These are phyloP conservation scores for Staphylotrichum longicolle DNA, from an alignment of 495 filamentous ascomycete species.

Conservation along the genomic window DNA sequence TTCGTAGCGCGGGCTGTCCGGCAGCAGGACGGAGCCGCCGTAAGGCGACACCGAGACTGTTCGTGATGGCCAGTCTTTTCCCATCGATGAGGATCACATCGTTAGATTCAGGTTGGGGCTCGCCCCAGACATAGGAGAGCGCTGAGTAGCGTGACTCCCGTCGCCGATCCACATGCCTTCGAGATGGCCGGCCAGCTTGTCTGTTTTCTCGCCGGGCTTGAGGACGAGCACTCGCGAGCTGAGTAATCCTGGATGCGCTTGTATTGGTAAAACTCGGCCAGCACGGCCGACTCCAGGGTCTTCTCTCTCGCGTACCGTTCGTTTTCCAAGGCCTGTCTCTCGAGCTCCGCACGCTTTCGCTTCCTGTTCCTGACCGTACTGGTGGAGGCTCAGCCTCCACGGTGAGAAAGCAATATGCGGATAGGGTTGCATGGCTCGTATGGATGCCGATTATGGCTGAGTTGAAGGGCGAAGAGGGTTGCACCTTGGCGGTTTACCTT, in stretches of 20 bases:
- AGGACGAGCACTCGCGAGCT: conserved; percentile 14
- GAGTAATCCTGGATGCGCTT: conserved; percentile 5
- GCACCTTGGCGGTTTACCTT: too few species aligned
- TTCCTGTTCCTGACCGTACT: conserved; percentile 11
- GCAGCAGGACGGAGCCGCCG: conserved; percentile 10
- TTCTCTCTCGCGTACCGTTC: conserved; percentile 9
- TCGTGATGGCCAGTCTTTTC: conserved; percentile 17
- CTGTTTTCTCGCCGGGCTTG: conserved; percentile 8
- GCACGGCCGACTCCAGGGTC: conserved; percentile 16
- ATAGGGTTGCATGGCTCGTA: conserved; percentile 1
- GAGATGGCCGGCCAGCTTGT: conserved; percentile 14
- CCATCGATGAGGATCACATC: conserved; percentile 17
- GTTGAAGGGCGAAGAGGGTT: too few species aligned
- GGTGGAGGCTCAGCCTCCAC: conserved; percentile 8
- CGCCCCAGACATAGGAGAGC: conserved; percentile 19
- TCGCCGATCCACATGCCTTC: neutral
- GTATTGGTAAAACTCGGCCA: conserved; percentile 19
- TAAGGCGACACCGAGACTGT: conserved; percentile 11
- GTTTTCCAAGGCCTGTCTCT: conserved; percentile 7
- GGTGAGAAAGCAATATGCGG: conserved; percentile 16
- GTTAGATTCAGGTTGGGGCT: conserved; percentile 5
- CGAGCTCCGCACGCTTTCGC: conserved; percentile 7
- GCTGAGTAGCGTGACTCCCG: conserved; percentile 1
- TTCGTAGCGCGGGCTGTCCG: conserved; percentile 7
- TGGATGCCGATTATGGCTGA: neutral